These are phyloP conservation scores for Sphagnurus paluster DNA, from an alignment of 1,284 basidiomycete genomes.

Conservation along the genomic window DNA sequence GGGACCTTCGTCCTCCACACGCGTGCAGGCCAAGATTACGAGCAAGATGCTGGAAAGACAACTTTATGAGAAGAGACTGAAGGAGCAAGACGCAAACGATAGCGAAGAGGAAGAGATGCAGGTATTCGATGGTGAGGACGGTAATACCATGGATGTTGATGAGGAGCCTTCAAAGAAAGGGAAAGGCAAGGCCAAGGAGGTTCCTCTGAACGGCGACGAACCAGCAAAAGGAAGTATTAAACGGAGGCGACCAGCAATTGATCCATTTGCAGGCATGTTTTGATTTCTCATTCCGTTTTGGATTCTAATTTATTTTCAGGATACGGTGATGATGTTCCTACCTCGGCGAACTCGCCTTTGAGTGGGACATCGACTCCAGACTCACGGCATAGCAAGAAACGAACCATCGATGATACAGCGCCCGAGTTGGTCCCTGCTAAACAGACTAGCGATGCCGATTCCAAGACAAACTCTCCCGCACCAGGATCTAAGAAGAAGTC, in stretches of 20 bases:
- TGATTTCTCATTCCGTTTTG: background rate
- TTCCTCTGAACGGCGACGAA: constrained; percentile 16
- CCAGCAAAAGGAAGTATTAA: constrained; percentile 32
- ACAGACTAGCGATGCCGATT: constrained; percentile 1
- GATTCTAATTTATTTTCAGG: constrained; percentile 9
- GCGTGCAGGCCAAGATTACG: constrained; percentile 57
- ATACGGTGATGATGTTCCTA: constrained; percentile 19
- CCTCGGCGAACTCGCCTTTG: background rate
- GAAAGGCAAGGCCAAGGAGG: constrained; percentile 34
- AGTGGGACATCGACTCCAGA: constrained; percentile 4
- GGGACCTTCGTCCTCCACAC: constrained; percentile 23
- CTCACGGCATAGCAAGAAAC: constrained; percentile 9
- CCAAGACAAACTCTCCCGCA: constrained; percentile 8
- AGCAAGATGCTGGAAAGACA: constrained; percentile 68
- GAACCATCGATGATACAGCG: constrained; percentile 5
- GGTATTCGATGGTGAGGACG: constrained; percentile 33
- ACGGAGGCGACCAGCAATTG: constrained; percentile 52
- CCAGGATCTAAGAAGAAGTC: constrained; percentile 18
- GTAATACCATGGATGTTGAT: constrained; percentile 27
- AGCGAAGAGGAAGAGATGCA: constrained; percentile 42
- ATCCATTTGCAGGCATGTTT: constrained; percentile 63
- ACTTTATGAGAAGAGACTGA: constrained; percentile 57
- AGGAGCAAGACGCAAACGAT: constrained; percentile 47
- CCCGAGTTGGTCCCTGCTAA: constrained; percentile 12
- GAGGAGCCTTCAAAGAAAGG: constrained; percentile 34